Conservation (phyloP, 352 stramenopile species). For the Phytophthora constricta region DNA sequence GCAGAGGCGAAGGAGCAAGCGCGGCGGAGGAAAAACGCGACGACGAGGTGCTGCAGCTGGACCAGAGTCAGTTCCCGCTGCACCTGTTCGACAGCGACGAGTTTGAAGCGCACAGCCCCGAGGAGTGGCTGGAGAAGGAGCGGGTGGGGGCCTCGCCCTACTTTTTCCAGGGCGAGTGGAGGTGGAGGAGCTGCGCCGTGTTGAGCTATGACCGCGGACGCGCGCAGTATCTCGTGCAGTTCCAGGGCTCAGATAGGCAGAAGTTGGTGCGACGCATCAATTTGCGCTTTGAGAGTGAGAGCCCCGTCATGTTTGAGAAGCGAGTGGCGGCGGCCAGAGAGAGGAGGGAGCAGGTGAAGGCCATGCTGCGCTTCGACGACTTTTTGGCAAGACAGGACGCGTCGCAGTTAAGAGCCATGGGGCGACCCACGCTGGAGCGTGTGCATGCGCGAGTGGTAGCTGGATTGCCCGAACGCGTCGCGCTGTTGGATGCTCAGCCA, state of each 20-base stretch:
- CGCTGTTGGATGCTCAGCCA: constrained; percentile 68
- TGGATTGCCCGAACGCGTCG: constrained; percentile 70
- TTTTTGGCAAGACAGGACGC: constrained; percentile 87
- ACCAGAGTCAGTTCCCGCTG: constrained; percentile 92
- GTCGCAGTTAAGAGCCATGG: constrained; percentile 79
- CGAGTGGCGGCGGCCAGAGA: constrained; percentile 71
- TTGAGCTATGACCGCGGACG: constrained; percentile 67
- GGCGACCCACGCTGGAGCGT: constrained; percentile 71
- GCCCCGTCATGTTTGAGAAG: constrained; percentile 67
- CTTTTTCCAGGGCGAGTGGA: constrained; percentile 87
- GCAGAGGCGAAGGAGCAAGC: background rate
- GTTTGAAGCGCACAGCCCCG: constrained; percentile 72
- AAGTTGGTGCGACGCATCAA: constrained; percentile 93
- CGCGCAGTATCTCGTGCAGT: constrained; percentile 85
- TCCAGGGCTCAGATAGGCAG: constrained; percentile 83
- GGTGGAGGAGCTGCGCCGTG: constrained; percentile 77
- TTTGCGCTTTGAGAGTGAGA: constrained; percentile 90
- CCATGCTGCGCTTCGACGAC: constrained; percentile 91
- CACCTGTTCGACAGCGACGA: constrained; percentile 92
- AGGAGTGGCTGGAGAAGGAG: constrained; percentile 72
- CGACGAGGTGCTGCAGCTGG: constrained; percentile 86
- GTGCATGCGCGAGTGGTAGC: constrained; percentile 89
- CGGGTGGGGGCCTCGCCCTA: constrained; percentile 72
- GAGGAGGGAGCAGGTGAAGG: constrained; percentile 81
- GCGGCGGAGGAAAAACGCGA: constrained; percentile 21